Evolutionary conservation across 208 protist genomes (phyloP).

Genomic region (Balamuthia mandrillaris): DNA sequence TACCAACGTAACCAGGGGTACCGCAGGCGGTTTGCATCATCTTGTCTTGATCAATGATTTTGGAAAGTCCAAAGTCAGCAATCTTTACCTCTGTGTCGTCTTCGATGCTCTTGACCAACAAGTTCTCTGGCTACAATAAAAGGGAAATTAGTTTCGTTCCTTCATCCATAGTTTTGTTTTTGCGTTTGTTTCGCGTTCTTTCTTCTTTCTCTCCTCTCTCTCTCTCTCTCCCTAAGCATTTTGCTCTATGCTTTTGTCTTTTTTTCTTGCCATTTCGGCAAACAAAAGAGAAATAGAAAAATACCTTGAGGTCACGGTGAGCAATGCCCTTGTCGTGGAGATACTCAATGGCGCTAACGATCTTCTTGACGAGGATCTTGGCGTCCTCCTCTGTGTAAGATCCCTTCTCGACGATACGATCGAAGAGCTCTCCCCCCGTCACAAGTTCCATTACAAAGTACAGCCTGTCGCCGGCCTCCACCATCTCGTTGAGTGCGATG

Average conservation of each 20-base stretch:
- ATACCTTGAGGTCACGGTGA: constrained; percentile 64
- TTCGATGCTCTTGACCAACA: constrained; percentile 47
- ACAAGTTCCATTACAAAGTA: constrained; percentile 68
- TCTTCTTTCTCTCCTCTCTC: too few relatives aligned
- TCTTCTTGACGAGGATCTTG: constrained; percentile 47
- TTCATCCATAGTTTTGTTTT: too few relatives aligned
- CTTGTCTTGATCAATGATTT: constrained; percentile 58
- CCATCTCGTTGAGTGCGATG: constrained; percentile 63
- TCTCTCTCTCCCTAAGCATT: too few relatives aligned
- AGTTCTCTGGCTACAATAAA: constrained; percentile 59
- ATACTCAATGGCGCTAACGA: constrained; percentile 57
- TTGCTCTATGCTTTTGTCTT: too few relatives aligned
- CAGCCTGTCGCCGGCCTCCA: constrained; percentile 57
- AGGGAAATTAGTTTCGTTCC: too few relatives aligned
- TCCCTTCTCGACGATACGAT: constrained; percentile 69
- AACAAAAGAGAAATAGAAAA: background rate
- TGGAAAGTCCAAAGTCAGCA: constrained; percentile 68
- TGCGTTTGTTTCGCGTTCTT: too few relatives aligned
- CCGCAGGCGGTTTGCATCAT: constrained; percentile 66
- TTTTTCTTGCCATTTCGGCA: too few relatives aligned
- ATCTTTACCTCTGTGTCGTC: constrained; percentile 66
- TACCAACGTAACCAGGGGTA: constrained; percentile 67
- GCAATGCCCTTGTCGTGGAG: constrained; percentile 52
- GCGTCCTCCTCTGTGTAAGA: constrained; percentile 64
- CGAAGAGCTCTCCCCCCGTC: constrained; percentile 71